Evolutionary conservation across 2,329 filamentous ascomycete genomes (phyloP), one percentile per base, ranked within the genome.

Genomic region (Cercospora sp.): DNA sequence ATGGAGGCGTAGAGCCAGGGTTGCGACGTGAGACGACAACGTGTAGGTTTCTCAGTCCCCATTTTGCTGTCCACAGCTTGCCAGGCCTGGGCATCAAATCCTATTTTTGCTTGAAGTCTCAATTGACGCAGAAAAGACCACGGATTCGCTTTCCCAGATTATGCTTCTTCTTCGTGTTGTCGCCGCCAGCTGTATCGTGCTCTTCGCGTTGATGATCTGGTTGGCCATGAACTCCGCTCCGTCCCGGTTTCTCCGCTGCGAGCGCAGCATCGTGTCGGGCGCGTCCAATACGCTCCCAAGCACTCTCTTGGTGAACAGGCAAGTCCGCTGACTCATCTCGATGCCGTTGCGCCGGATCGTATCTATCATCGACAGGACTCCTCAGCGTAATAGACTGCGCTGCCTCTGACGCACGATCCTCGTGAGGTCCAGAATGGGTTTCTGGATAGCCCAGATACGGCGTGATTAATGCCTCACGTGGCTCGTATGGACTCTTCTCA

Each of bases 361-460:
- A 26, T 18, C 53, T 63, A 18, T 63, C 61, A 31, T 63, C 61
- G n/a, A 51, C 18, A 20, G 36, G 20, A 53, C 36, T 20, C 3
- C 28, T 45, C 7, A 45, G 60, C 10, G 48, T 12, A 4, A 23
- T 40, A 9, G 60, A n/a, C 2, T 42, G 28, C 8, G 13, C 40
- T 23, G 53, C 45, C 18, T 63, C 28, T 12, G 60, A 42, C 20
- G n/a, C 28, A n/a, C 45, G 45, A 13, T 63, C 60, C 10, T 36
- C 28, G 8, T 2, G 42, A 13, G n/a, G 45, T 16, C n/a, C 60
- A 26, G 36, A 18, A 36, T 55, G 53, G 26, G 55, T 18, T 36
- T 55, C 61, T n/a, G 61, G 20, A 48, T 55, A 40, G 61, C 61
- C 53, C 7, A 63, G 31, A 23, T 63, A 26, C 26, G 61, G 12